A percentile compares a stretch with the other conserved stretches of the same genome.
These are phyloP conservation scores for Erigeron canadensis DNA, from an alignment of 129 eudicot species.

Conservation along the genomic window DNA sequence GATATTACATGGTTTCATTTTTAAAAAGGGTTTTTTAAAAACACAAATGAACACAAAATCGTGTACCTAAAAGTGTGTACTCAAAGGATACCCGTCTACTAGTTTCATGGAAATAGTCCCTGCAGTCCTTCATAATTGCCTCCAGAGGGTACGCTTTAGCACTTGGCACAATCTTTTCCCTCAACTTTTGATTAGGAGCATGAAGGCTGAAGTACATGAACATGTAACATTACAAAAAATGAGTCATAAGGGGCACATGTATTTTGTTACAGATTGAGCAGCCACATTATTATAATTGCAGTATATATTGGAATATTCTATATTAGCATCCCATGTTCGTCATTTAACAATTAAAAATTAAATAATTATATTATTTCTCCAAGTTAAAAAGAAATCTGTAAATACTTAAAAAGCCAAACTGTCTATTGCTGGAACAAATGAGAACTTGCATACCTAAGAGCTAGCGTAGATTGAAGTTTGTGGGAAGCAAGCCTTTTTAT, in stretches of 20 bases:
- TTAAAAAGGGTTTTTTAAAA: slow-evolving; percentile 5
- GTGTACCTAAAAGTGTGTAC: slow-evolving; percentile 90
- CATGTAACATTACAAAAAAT: background rate
- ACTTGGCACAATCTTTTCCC: slow-evolving; percentile 96
- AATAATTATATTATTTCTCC: background rate
- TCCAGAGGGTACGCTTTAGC: slow-evolving; percentile 94
- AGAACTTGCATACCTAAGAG: slow-evolving; percentile 60
- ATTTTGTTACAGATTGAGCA: background rate
- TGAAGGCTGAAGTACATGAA: slow-evolving; percentile 66
- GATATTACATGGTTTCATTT: no score
- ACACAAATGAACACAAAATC: background rate
- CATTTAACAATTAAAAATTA: background rate
- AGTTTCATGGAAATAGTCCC: slow-evolving; percentile 85
- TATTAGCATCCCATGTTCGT: background rate
- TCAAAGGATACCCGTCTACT: slow-evolving; percentile 96
- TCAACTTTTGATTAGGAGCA: slow-evolving; percentile 93
- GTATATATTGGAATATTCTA: background rate
- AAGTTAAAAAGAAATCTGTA: background rate
- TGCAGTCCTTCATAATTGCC: slow-evolving; percentile 95
- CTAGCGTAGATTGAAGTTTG: slow-evolving; percentile 98
- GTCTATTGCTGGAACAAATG: background rate
- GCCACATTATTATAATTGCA: background rate
- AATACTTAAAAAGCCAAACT: background rate
- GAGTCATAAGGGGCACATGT: background rate
- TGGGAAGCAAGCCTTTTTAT: slow-evolving; percentile 81